Base-by-base conservation (phyloP, 2,329 filamentous ascomycete genomes). In the Diaporthe ampelina region DNA sequence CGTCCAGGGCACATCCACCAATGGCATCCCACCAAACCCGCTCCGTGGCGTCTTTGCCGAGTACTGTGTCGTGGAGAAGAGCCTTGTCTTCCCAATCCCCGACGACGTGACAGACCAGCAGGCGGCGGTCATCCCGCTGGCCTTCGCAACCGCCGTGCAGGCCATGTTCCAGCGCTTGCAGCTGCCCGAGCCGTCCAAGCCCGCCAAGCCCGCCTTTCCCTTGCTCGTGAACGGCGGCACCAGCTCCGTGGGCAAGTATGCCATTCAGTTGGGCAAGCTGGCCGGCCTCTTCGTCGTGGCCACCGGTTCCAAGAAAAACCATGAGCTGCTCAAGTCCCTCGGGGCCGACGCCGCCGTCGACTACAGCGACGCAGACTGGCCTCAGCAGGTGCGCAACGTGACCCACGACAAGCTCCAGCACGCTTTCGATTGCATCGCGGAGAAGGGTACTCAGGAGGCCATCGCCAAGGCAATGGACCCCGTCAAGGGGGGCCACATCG, bases 311-410 rank as follows among this genome's bases (percentile, higher is more conserved):
- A 75, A 71, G 69, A 72, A 54, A 54, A 76, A 77, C 56, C 76
- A 77, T 32, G 74, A 59, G 19, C 43, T 72, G 37, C 73, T 77
- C 17, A 72, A 56, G 35, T 65, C 50, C 19, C 74, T 77, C 7
- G 76, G 76, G 29, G 76, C 76, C 40, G 70, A 73, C 71, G 75
- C 67, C 43, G 35, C 72, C 13, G 70, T 77, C 21, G 76, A 77
- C 61, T 77, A 77, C 50, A 65, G 45, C 29, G 86, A 75, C 8
- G 61, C 54, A 61, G 74, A 73, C 71, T 75, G 74, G 74, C 71
- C 67, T 21, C 83, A 83, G 6, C 83, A 90, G 76, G 92, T 94
- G 35, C 91, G 92, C 83, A 88, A 88, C 77, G 79, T 95, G 52
- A 91, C 89, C 6, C 91, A 91, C 0, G 90, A 92, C 77, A 88